Conservation (phyloP, 2,329 filamentous ascomycete genomes). For the Fusarium coffeatum region DNA sequence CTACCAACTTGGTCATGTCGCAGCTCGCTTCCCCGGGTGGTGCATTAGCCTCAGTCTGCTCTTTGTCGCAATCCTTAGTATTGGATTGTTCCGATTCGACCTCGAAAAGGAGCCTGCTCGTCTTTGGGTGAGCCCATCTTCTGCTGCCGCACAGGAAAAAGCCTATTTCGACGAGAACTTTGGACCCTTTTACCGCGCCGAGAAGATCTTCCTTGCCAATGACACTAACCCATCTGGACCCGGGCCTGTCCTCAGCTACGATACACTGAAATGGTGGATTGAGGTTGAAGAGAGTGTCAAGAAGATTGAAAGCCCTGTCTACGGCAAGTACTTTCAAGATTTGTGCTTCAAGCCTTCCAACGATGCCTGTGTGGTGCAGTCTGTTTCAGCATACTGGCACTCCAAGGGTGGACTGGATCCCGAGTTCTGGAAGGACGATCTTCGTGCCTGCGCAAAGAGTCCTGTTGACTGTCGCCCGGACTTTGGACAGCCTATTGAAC, state of each 20-base stretch:
- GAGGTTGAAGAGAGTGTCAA: slow-evolving; percentile 83
- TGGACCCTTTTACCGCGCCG: slow-evolving; percentile 93
- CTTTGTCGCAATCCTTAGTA: slow-evolving; percentile 80
- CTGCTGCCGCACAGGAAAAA: slow-evolving; percentile 91
- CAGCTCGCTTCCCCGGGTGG: slow-evolving; percentile 84
- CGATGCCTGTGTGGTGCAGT: slow-evolving; percentile 91
- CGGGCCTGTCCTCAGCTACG: slow-evolving; percentile 85
- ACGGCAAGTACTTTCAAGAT: slow-evolving; percentile 78
- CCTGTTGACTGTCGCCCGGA: slow-evolving; percentile 88
- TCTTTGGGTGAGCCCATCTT: slow-evolving; percentile 96
- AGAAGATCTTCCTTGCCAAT: slow-evolving; percentile 94
- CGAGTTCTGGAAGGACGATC: slow-evolving; percentile 75
- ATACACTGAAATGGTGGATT: slow-evolving; percentile 94
- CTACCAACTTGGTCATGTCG: slow-evolving; percentile 80
- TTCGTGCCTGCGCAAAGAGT: slow-evolving; percentile 79
- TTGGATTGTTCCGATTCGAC: slow-evolving; percentile 90
- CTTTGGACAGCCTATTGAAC: slow-evolving; percentile 89
- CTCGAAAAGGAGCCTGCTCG: slow-evolving; percentile 90
- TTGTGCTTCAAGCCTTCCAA: slow-evolving; percentile 95
- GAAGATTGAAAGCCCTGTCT: slow-evolving; percentile 75
- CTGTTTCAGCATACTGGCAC: slow-evolving; percentile 88
- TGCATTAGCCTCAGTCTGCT: slow-evolving; percentile 83
- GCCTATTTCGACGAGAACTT: slow-evolving; percentile 93
- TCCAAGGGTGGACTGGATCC: slow-evolving; percentile 59
- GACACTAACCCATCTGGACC: slow-evolving; percentile 74